Percentiles rank a stretch among this genome's conserved stretches.
phyloP scores from a whole-genome alignment of 805 yeast genomes.

The Metschnikowia picachoensis region DNA sequence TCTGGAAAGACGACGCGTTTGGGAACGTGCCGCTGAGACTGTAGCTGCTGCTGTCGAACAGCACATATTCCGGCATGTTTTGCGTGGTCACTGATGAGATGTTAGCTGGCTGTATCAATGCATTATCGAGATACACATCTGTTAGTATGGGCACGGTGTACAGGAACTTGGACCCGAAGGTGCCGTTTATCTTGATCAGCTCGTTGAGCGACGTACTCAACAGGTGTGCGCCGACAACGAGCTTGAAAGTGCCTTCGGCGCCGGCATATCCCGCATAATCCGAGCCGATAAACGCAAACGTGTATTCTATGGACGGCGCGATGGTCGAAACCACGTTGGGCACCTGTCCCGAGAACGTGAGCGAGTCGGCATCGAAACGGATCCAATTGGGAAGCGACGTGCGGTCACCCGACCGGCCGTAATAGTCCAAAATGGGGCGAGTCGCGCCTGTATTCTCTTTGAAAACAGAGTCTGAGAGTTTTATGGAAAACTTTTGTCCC shows the following conservation, averaged over 20 bases:
- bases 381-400: slow-evolving; percentile 93
- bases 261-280: slow-evolving; percentile 75
- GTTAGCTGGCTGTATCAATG: slow-evolving; percentile 42
- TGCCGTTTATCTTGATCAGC: slow-evolving; percentile 60
- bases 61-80: slow-evolving; percentile 60
- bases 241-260: slow-evolving; percentile 61
- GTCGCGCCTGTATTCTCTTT: slow-evolving; percentile 39
- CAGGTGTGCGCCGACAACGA: slow-evolving; percentile 86
- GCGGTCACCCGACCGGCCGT: slow-evolving; percentile 77
- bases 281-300: slow-evolving; percentile 71
- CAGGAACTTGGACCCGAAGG: slow-evolving; percentile 52
- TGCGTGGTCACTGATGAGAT: slow-evolving; percentile 48
- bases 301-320: slow-evolving; percentile 79
- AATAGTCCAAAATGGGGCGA: slow-evolving; percentile 57
- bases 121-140: slow-evolving; percentile 63
- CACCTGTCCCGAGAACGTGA: slow-evolving; percentile 81
- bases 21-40: slow-evolving; percentile 59
- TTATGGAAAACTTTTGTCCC: slow-evolving; percentile 59
- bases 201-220: slow-evolving; percentile 63
- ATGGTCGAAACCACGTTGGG: slow-evolving; percentile 81
- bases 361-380: slow-evolving; percentile 54
- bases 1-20: slow-evolving; percentile 32
- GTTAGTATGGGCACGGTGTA: slow-evolving; percentile 59
- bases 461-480: slow-evolving; percentile 63
- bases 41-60: slow-evolving; percentile 35